Conservation (phyloP, 805 yeast genomes). For the Candida nemodendra region DNA sequence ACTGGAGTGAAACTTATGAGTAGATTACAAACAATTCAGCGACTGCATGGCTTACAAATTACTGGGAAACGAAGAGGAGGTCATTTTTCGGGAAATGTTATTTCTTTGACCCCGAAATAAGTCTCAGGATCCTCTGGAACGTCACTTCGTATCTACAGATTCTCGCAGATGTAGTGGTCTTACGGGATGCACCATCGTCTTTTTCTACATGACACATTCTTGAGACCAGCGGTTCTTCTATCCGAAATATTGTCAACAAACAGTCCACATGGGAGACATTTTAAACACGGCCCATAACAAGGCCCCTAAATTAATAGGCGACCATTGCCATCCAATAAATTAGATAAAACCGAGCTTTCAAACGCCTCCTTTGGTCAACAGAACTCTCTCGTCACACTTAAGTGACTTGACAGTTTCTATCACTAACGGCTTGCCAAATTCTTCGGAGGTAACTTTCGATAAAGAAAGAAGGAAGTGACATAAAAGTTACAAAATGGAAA, state of each 20-base stretch:
- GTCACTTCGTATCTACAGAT: too few relatives aligned
- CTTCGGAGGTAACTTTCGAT: slow-evolving; percentile 33
- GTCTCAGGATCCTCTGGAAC: too few relatives aligned
- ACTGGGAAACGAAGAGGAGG: too few relatives aligned
- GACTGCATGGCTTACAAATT: too few relatives aligned
- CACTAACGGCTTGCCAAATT: slow-evolving; percentile 28
- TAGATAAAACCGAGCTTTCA: slow-evolving; percentile 7
- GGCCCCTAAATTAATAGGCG: slow-evolving; percentile 38
- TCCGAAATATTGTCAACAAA: slow-evolving; percentile 29
- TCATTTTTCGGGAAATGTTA: too few relatives aligned
- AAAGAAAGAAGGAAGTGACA: slow-evolving; percentile 13
- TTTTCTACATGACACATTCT: slow-evolving; percentile 26
- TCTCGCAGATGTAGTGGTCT: slow-evolving; percentile 35
- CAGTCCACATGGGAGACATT: slow-evolving; percentile 23
- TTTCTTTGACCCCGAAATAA: slow-evolving; percentile 3
- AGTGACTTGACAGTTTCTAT: slow-evolving; percentile 1
- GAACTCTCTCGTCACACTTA: slow-evolving; percentile 6
- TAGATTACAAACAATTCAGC: too few relatives aligned
- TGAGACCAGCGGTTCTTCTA: slow-evolving; percentile 29
- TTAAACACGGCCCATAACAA: slow-evolving; percentile 10
- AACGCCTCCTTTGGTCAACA: slow-evolving; percentile 6
- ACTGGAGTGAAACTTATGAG: too few relatives aligned
- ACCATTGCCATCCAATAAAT: slow-evolving; percentile 11
- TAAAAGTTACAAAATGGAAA: neutral
- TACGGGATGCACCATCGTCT: slow-evolving; percentile 35